Evolutionary conservation across 306 rosid genomes (phyloP), one percentile per base, ranked within the genome.

Genomic region (Begonia masoniana): DNA sequence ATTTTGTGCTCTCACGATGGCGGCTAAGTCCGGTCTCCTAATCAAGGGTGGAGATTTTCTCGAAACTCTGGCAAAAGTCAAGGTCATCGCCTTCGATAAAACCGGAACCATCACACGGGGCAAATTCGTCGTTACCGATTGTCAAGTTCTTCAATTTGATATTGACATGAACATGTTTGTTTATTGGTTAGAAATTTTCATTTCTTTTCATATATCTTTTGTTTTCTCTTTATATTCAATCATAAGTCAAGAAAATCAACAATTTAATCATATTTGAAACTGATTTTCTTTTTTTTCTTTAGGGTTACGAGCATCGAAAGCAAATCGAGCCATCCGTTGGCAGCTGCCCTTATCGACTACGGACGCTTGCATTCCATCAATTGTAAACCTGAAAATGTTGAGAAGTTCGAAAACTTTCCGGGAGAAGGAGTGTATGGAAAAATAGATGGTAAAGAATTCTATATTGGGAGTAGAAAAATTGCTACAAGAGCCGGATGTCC

Each of bases 291-390:
- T 19, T 45, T 15, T 59, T 46, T 10, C 51, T 74, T 58, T 43
- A 92, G 99, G 96, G 96, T 83, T 46, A 71, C 99, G 43, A 81
- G 99, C 64, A 67, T 92, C 47, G 99, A 92, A 80, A 83, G 88
- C 73, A 92, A 92, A 75, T 79, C 99, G 49, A 86, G 99, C 47
- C 99, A 92, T 79, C 99, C 99, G 55, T 74, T 86, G 88, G 95
- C 96, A 9, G 75, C 70, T 35, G 87, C 99, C 13, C 72, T 92
- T 43, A 72, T 92, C 55, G 87, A 76, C 55, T 70, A 86, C 10
- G 99, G 86, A 66, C 83, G 85, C 77, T 81, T 83, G n/a, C 79
- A 67, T 41, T 77, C 74, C 1, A 60, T 92, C 57, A 80, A 74
- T 54, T 87, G 88, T 52, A 80, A 79, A 47, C 84, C 96, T 5